Base-by-base conservation (phyloP, 2,329 filamentous ascomycete genomes). In the Ascochyta viciae-villosae region DNA sequence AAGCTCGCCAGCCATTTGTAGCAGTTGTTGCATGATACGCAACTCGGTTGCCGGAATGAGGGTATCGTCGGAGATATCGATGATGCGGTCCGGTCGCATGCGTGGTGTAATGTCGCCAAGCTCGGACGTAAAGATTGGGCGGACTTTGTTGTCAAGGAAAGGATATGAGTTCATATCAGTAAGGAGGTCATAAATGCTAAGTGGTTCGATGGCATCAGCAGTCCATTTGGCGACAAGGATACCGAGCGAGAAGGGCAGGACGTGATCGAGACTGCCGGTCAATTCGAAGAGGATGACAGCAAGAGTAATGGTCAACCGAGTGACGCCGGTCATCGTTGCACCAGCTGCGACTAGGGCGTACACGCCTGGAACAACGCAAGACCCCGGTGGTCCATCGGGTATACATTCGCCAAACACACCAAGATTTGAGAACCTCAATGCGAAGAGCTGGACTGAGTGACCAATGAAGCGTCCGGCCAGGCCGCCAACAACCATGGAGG, bases 151-250 rank as follows among this genome's bases (percentile, higher is more conserved):
- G 77, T 96, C 92, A n/a, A 99, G 84, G 79, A 96, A 97, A 0
- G 95, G 95, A 64, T 98, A 99, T 3, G 91, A 90, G 76, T 99
- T 98, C 89, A 99, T 94, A 72, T 95, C 92, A 0, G 93, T 98
- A 16, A 98, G 82, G 10, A 98, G 85, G 72, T 98, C 95, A 73
- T 97, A 98, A 60, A 99, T 97, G 74, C 92, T 96, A 49, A 92
- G 83, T 15, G 94, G 95, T 75, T 99, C 95, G 47, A 99, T 86
- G 3, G 92, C 93, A 76, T 98, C 95, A 0, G 95, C 93, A 0
- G 92, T 96, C 95, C 95, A 99, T 78, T 99, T 99, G n/a, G 94
- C 88, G 26, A 96, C 92, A 4, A 98, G 82, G 31, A 99, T 92
- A 0, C 91, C 89, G 8, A 99, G 80, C 0, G 93, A 97, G 74